Evolutionary conservation across 768 basidiomycete genomes (phyloP), one percentile per base, ranked within the genome.

Genomic region (Podaxis sp.): DNA sequence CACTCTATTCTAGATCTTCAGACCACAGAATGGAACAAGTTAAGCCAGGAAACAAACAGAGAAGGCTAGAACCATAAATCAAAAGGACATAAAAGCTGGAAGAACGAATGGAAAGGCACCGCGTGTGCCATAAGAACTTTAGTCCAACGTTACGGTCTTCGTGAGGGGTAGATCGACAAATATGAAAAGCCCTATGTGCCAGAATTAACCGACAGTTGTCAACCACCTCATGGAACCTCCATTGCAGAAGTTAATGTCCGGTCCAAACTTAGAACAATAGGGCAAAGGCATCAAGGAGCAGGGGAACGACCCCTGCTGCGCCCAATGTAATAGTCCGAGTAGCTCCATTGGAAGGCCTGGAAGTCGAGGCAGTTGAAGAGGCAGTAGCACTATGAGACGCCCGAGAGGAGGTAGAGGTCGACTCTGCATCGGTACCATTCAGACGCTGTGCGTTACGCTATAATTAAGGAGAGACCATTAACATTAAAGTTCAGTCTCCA

Each of bases 401-500:
- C 13, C 4, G 10, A 40, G 58, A 60, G 58, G 48, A 38, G 24
- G 54, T 17, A 2, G 58, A 38, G 3, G 49, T 41, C 8, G 49
- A 38, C 6, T 51, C 37, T 8, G 30, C 22, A 6, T 52, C 58
- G 26, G 84, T 85, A 30, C 86, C 85, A 64, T 87, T 85, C 64
- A 88, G 71, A 17, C 85, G 80, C 46, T 77, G 67, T 15, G 86
- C 85, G 65, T 86, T 87, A 55, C 84, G 79, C 85, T 87, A 58
- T n/a, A 65, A 41, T 65, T 53, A 51, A 41, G 58, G 46, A 48
- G 22, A 4, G 46, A 5, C 28, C 56, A 51, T 36, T 20, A 41
- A 33, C 30, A 59, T 40, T 24, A 41, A 58, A 53, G 20, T 28
- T 51, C 44, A 46, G n/a, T 62, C 37, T 37, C 15, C 28, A 44